Evolutionary conservation across 371 early-diverging fungal species (phyloP), one percentile per base, ranked within the genome.

Genomic region (Mucor piriformis): DNA sequence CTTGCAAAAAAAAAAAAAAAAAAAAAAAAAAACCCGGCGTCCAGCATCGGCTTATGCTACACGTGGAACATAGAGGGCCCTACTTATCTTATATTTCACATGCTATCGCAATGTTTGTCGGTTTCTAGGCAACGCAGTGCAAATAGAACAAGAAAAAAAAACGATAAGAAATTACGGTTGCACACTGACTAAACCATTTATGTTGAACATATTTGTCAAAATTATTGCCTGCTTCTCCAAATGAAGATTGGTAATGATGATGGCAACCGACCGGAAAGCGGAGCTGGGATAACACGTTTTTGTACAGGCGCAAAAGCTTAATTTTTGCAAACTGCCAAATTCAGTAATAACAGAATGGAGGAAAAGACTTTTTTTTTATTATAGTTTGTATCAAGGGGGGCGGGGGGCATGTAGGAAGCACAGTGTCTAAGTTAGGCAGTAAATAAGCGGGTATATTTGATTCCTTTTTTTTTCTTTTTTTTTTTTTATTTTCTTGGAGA

Each of bases 401-500:
- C 23, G 15, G 53, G 53, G 51, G n/a, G n/a, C n/a, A n/a, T n/a
- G n/a, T n/a, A n/a, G n/a, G n/a, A n/a, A n/a, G n/a, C n/a, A n/a
- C n/a, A n/a, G n/a, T n/a, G n/a, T n/a, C n/a, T n/a, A n/a, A n/a
- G n/a, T n/a, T n/a, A n/a, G n/a, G n/a, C n/a, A n/a, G n/a, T n/a
- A n/a, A n/a, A n/a, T n/a, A n/a, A n/a, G n/a, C n/a, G 51, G 32
- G 33, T 50, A 50, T 35, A 35, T 13, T 18, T 10, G 21, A 16
- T 50, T 15, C 52, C 25, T 46, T 48, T 34, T 23, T 16, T 10
- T 37, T 20, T 15, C 25, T 7, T 48, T 42, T 10, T 15, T 25
- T 23, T 33, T 40, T 37, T 7, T 64, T 50, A 56, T 13, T 27
- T 50, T 56, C 57, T 59, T 15, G 62, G 62, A 33, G 66, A 63